Evolutionary conservation across 2,329 filamentous ascomycete species (phyloP).

Genomic region (Beauveria scarabaeidicola): DNA sequence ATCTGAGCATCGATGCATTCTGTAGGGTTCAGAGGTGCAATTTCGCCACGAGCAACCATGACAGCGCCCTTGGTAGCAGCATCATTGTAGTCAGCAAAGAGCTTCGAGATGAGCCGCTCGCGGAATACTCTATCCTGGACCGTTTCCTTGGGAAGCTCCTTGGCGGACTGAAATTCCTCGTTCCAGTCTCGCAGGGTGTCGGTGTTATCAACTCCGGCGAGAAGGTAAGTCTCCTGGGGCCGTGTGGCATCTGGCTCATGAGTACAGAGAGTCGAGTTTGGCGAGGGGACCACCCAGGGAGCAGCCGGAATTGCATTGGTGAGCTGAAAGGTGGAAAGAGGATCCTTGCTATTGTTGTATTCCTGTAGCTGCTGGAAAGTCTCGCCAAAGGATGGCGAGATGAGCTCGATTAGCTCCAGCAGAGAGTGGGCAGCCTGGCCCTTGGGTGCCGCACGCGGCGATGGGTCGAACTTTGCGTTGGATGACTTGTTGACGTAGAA

Average conservation of each 20-base stretch:
- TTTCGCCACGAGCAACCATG: constrained; percentile 83
- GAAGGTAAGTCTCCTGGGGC: constrained; percentile 85
- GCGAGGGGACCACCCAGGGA: constrained; percentile 78
- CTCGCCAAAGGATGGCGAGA: constrained; percentile 76
- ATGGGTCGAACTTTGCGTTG: constrained; percentile 90
- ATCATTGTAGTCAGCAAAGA: constrained; percentile 97
- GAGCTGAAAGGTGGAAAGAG: constrained; percentile 87
- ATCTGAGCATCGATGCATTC: constrained; percentile 91
- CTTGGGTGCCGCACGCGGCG: constrained; percentile 71
- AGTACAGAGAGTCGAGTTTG: constrained; percentile 52
- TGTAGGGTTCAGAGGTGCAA: constrained; percentile 89
- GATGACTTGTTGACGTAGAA: constrained; percentile 98
- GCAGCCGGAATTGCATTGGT: constrained; percentile 88
- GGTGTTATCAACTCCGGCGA: constrained; percentile 84
- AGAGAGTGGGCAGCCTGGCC: constrained; percentile 75
- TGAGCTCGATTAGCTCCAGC: constrained; percentile 63
- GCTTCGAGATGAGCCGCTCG: constrained; percentile 85
- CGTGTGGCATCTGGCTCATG: constrained; percentile 81
- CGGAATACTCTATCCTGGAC: constrained; percentile 95
- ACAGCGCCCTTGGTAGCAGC: constrained; percentile 88
- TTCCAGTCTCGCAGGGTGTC: constrained; percentile 98
- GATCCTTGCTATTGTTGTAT: constrained; percentile 76
- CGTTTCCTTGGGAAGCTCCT: constrained; percentile 85
- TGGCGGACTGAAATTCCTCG: constrained; percentile 95
- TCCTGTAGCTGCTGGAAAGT: constrained; percentile 75